These are phyloP conservation scores for Cryptococcus amylolentus DNA, from an alignment of 1,284 basidiomycete species.

Conservation along the genomic window DNA sequence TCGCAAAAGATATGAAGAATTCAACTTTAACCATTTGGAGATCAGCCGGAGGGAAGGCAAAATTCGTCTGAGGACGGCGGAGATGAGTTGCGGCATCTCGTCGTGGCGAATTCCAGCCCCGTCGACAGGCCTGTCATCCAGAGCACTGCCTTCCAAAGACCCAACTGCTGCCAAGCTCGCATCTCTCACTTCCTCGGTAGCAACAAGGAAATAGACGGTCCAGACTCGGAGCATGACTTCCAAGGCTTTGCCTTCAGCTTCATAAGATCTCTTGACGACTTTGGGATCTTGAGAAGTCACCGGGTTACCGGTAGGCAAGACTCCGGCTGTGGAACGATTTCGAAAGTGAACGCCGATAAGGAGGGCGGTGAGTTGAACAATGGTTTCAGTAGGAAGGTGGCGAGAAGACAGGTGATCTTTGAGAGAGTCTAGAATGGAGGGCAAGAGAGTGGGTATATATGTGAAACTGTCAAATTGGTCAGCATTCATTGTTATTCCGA, in stretches of 20 bases:
- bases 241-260: constrained; percentile 65
- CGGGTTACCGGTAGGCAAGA: background rate
- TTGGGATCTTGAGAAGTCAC: constrained; percentile 6
- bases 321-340: constrained; percentile 55
- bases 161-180: constrained; percentile 27
- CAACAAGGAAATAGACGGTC: constrained; percentile 64
- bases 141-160: constrained; percentile 12
- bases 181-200: constrained; percentile 55
- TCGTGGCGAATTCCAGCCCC: constrained; percentile 46
- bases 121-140: constrained; percentile 42
- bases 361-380: constrained; percentile 70
- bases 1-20: constrained; percentile 64
- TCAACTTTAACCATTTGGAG: constrained; percentile 81
- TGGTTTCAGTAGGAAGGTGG: constrained; percentile 68
- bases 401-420: constrained; percentile 61
- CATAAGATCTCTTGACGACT: constrained; percentile 25
- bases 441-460: constrained; percentile 22
- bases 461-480: constrained; percentile 37
- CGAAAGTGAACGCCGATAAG: constrained; percentile 77
- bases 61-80: constrained; percentile 76
- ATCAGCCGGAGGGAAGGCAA: constrained; percentile 82
- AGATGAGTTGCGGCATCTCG: constrained; percentile 69
- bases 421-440: constrained; percentile 15
- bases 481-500: background rate
- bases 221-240: constrained; percentile 71